A percentile compares a stretch with the other conserved stretches of the same genome.
Evolutionary conservation across 108 stramenopile genomes (phyloP).

Genomic region (Nitzschia palea): DNA sequence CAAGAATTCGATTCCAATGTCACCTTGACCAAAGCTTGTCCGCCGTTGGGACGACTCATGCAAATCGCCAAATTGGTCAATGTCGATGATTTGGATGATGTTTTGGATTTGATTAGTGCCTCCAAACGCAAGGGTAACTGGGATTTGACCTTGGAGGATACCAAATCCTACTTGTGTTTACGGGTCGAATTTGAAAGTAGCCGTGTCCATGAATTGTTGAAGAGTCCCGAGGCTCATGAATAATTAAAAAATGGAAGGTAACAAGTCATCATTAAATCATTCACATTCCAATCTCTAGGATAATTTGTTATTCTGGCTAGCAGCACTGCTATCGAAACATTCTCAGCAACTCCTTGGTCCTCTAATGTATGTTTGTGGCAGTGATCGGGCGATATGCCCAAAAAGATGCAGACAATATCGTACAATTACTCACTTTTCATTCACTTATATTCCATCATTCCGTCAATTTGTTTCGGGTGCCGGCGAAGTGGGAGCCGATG

Average conservation of each 20-base stretch:
- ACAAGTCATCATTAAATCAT: background rate
- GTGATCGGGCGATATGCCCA: background rate
- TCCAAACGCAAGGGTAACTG: constrained; percentile 80
- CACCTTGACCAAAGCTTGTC: constrained; percentile 62
- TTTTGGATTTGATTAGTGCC: constrained; percentile 74
- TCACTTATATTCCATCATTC: too few species aligned
- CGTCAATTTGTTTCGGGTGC: too few species aligned
- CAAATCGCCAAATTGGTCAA: constrained; percentile 79
- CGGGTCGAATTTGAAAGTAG: constrained; percentile 77
- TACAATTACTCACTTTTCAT: too few species aligned
- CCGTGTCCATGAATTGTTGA: constrained; percentile 70
- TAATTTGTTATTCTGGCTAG: background rate
- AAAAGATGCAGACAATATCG: background rate
- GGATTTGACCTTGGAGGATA: constrained; percentile 84
- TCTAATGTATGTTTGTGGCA: background rate
- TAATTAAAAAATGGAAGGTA: background rate
- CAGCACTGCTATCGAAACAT: background rate
- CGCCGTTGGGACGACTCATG: constrained; percentile 66
- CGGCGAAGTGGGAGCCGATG: too few species aligned
- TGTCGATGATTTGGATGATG: constrained; percentile 86
- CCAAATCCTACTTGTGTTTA: constrained; percentile 60
- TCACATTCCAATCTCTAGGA: background rate
- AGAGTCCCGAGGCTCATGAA: constrained; percentile 24
- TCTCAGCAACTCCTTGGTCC: background rate
- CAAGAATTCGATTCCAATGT: constrained; percentile 62